Base-by-base conservation (phyloP, 306 rosid genomes). In the Prosopis cineraria region DNA sequence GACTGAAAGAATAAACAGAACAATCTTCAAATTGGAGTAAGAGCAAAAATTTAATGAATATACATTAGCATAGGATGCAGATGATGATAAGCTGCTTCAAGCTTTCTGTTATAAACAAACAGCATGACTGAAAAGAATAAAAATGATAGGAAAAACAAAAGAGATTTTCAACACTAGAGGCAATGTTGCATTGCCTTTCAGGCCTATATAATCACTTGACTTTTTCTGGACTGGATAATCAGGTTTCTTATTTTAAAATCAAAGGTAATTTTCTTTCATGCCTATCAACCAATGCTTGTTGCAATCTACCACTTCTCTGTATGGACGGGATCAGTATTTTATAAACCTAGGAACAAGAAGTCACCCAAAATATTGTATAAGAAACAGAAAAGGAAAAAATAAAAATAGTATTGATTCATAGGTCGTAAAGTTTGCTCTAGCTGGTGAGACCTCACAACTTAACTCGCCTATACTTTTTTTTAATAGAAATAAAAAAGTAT, bases 1-100 rank as follows among this genome's bases (percentile, higher is more conserved):
- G 94, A 91, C 97, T 95, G 93, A 87, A 89, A 80, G 74, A 53
- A 65, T 52, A 78, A 70, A 75, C 20, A 36, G 41, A 68, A 47
- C 3, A 55, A 73, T 64, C 37, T 85, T 52, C 74, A 75, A 52
- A 7, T 30, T n/a, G 7, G 50, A 48, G 52, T 77, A 50, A 41
- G n/a, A 11, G 37, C 43, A 60, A 19, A 29, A 69, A 24, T 17
- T 17, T 64, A 30, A 48, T 29, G 25, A 53, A 45, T 43, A 73
- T 79, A 56, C 41, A 76, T 53, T 48, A 29, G 67, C 62, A 52
- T 53, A 68, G n/a, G 69, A 76, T 30, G 80, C 70, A 75, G 12
- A 48, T 47, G 81, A 72, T 55, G 25, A n/a, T n/a, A n/a, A 7
- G 56, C 70, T 70, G 50, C 79, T 56, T 43, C 11, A 72, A 72